A percentile compares a stretch with the other conserved stretches of the same genome.
phyloP scores from a whole-genome alignment of 176 grass and related monocot genomes.

The Triticum turgidum region DNA sequence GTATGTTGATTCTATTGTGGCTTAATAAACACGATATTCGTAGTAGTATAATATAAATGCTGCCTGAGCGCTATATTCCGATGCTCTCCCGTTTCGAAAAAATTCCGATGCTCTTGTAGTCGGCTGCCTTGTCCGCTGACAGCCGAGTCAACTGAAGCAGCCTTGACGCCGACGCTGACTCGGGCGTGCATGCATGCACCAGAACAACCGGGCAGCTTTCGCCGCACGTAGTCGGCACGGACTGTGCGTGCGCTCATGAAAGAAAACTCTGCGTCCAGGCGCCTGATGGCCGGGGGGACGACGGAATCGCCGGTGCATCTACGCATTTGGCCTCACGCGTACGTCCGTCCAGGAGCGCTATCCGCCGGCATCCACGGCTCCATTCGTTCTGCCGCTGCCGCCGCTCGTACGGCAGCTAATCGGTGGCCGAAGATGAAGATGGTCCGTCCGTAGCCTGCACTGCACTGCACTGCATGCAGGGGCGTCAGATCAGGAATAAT shows the following conservation, averaged over 20 bases:
- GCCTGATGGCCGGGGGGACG: neutral
- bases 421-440: neutral
- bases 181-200: neutral
- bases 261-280: too few species aligned
- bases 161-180: neutral
- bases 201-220: neutral
- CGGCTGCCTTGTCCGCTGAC: neutral
- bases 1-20: neutral
- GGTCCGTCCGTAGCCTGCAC: too few species aligned
- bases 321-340: neutral
- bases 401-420: neutral
- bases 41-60: too few species aligned
- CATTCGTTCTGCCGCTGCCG: neutral
- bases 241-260: neutral
- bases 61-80: too few species aligned
- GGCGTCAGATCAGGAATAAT: neutral
- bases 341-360: neutral
- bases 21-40: neutral
- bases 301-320: neutral
- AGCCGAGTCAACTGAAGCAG: neutral
- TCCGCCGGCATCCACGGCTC: neutral
- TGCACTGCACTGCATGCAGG: neutral
- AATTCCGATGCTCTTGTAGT: neutral
- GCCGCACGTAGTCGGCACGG: conserved; percentile 6
- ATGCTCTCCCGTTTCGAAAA: too few species aligned